These are phyloP conservation scores for Venustampulla echinocandica DNA, from an alignment of 495 filamentous ascomycete genomes.

Conservation along the genomic window DNA sequence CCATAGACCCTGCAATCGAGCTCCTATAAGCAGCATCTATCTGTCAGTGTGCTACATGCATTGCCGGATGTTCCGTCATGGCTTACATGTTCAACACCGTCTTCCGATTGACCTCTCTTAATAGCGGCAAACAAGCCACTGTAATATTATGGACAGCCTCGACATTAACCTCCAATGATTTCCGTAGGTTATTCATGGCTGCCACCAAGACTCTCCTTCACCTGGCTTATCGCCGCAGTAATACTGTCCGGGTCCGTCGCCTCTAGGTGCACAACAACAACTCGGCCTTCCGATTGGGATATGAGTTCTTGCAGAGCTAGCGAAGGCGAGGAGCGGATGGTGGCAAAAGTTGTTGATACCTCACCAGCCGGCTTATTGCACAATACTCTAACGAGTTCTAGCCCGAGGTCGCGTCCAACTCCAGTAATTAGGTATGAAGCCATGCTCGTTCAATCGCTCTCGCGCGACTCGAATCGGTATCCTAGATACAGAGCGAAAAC, in stretches of 20 bases:
- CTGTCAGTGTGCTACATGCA: background rate
- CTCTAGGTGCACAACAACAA: background rate
- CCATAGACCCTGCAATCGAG: background rate
- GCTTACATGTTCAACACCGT: background rate
- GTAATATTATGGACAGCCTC: background rate
- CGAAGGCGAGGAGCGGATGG: background rate
- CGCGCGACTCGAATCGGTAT: no score
- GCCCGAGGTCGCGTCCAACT: background rate
- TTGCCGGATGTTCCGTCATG: background rate
- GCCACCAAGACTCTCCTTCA: background rate
- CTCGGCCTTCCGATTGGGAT: background rate
- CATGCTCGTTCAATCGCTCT: no score
- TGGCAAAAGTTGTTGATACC: background rate
- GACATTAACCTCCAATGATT: background rate
- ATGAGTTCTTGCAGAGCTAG: background rate
- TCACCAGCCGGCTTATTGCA: background rate
- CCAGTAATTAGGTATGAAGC: conserved; percentile 1
- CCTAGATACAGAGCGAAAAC: no score
- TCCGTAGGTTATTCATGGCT: background rate
- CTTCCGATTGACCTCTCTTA: background rate
- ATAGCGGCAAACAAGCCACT: background rate
- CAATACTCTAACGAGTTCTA: background rate
- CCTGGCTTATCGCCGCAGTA: background rate
- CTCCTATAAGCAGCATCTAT: background rate
- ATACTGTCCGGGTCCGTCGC: background rate